Percentiles rank a stretch among this genome's conserved stretches.
phyloP scores from a whole-genome alignment of 108 stramenopile genomes.

The Seminavis robusta region DNA sequence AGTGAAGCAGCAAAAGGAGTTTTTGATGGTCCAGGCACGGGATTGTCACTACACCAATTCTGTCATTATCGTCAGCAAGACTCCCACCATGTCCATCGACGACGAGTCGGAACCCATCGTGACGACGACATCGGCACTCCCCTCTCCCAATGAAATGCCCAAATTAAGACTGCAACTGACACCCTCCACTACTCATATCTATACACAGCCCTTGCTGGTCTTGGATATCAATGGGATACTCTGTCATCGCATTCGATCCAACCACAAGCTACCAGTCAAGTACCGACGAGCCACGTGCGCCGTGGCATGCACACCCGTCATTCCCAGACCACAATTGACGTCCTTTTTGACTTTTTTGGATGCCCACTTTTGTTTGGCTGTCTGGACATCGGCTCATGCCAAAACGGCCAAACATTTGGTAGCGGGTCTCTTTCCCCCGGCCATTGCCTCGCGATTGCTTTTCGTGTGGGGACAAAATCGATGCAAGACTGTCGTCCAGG shows the following conservation, averaged over 20 bases:
- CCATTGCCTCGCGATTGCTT: slow-evolving; percentile 42
- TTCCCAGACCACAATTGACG: slow-evolving; percentile 53
- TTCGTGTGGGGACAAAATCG: slow-evolving; percentile 74
- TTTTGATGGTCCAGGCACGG: too few relatives aligned
- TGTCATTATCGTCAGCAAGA: too few relatives aligned
- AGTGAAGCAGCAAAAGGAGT: too few relatives aligned
- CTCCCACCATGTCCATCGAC: too few relatives aligned
- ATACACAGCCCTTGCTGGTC: slow-evolving; percentile 55
- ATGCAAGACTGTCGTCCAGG: slow-evolving; percentile 7
- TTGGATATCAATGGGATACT: slow-evolving; percentile 85
- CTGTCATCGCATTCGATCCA: slow-evolving; percentile 65
- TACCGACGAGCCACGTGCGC: slow-evolving; percentile 37
- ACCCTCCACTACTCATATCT: too few relatives aligned
- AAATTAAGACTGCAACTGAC: too few relatives aligned
- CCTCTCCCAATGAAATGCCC: too few relatives aligned
- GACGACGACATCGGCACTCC: too few relatives aligned
- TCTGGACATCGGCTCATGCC: slow-evolving; percentile 79
- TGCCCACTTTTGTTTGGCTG: slow-evolving; percentile 55
- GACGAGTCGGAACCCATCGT: too few relatives aligned
- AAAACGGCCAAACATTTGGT: slow-evolving; percentile 65
- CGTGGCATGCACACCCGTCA: slow-evolving; percentile 59
- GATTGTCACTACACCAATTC: too few relatives aligned
- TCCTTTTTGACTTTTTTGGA: slow-evolving; percentile 46
- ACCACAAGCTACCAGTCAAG: slow-evolving; percentile 4
- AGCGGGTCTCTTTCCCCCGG: slow-evolving; percentile 38